Base-by-base conservation (phyloP, 805 yeast genomes). In the Starmera dryadoides region DNA sequence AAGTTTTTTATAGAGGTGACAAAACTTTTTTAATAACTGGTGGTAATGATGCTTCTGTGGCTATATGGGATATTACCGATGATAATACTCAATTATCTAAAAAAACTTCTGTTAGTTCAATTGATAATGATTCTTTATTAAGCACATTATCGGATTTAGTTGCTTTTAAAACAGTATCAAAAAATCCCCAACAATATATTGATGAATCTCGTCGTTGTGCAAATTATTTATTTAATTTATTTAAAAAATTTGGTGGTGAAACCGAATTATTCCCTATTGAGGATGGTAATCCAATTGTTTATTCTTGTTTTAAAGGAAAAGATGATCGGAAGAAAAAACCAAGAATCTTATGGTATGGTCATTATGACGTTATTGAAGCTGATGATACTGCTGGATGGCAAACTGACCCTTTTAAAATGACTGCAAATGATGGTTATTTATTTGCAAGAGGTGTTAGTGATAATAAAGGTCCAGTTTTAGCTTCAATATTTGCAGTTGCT, bases 391-490 rank as follows among this genome's bases (percentile, higher is more conserved):
- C 67, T 6, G 68, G 68, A 23, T 91, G 98, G 97, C 57, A 66
- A 8, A 75, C 93, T 0, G 80, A 82, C 45, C 98, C 98, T 0
- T 93, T 83, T 56, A 61, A 63, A 18, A 58, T 93, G 55, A 73
- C 83, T 0, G 83, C 95, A 3, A 71, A 73, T 42, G 82, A 91
- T 56, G 98, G 98, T 0, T 87, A 81, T 50, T 55, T 91, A 42
- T 84, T 85, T 51, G 98, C 91, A 2, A 73, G 98, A 55, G 98
- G 98, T 41, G 93, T 83, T 0, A 79, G 93, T 34, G 98, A 91
- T 55, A 93, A 91, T 59, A 91, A 91, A 58, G 98, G 98, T 0
- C 98, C 98, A 0, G 64, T 84, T 8, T 62, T 88, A 11, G 95
- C 96, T 2, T 81, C 96, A 0, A 71, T 91, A 3, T 88, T 79